Percentiles rank a stretch among this genome's conserved stretches.
These are phyloP conservation scores for Mycena crocata DNA, from an alignment of 768 basidiomycete genomes.

Conservation along the genomic window DNA sequence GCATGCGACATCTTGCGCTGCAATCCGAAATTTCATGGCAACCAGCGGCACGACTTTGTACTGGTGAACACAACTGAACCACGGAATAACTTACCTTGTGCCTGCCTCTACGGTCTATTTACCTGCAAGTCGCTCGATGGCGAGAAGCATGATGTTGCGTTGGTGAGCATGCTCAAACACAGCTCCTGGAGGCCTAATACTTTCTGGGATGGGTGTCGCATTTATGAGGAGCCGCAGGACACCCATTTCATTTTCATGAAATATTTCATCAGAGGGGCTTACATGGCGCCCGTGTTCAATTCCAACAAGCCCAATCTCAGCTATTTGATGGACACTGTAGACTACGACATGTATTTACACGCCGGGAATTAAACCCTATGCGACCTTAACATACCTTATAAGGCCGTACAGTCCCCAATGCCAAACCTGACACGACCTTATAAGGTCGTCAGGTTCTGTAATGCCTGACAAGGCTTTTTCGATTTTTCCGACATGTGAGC, in stretches of 20 bases:
- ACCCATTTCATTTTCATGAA: not conserved
- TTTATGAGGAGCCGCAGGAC: not conserved
- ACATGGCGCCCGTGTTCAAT: not conserved
- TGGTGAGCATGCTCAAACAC: not conserved
- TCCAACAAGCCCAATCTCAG: not conserved
- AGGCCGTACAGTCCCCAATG: too few species aligned
- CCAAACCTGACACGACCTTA: too few species aligned
- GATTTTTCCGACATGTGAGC: too few species aligned
- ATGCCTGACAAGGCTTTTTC: too few species aligned
- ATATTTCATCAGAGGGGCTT: not conserved
- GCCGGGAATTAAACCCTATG: not conserved
- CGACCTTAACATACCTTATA: too few species aligned
- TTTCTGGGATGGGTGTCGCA: not conserved
- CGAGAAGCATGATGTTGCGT: too few species aligned
- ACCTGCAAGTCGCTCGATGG: too few species aligned
- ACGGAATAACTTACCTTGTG: too few species aligned
- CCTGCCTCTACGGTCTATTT: too few species aligned
- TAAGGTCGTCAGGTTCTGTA: too few species aligned
- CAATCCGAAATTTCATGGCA: constrained; percentile 39
- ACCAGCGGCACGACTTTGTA: not conserved
- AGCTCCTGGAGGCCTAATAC: constrained; percentile 10
- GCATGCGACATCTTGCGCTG: constrained; percentile 40
- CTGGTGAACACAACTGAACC: too few species aligned
- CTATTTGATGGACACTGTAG: not conserved
- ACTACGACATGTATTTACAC: not conserved